Base-by-base conservation (phyloP, 495 filamentous ascomycete species). In the Xylaria palmicola region DNA sequence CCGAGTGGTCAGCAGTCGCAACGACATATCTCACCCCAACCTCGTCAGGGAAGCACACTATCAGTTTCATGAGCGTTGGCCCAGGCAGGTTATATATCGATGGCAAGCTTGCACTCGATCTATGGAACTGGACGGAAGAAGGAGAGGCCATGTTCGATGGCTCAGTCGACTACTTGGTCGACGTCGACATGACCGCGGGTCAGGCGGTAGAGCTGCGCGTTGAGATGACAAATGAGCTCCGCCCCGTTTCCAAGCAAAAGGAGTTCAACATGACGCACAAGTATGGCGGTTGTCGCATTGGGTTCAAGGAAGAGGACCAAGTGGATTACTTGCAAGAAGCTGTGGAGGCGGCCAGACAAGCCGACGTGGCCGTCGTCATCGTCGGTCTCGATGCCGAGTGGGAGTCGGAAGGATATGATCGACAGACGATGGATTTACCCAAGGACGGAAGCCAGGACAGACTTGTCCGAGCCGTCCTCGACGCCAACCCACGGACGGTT, bases 381-480 rank as follows among this genome's bases (percentile, higher is more conserved):
- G 89, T 90, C 20, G 92, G 92, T 3, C 79, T 95, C 13, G 90
- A 90, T 66, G 83, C 81, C 43, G 92, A 96, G 69, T 95, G 91
- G 91, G 91, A 95, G 70, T 90, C 88, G 17, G 92, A 95, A 60
- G 92, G 92, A 22, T 87, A 91, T 62, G 91, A 95, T 71, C 83
- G 90, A n/a, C 81, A 87, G 56, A 85, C 85, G 54, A 93, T 94
- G 90, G 87, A 91, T 63, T 81, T 95, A 9, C 91, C 91, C 5
- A 75, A 71, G 29, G 78, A 83, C 57, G 87, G 87, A 1, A 86
- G 84, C 66, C 90, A 88, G 68, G 90, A 96, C 68, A 82, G 86
- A 27, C 77, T 96, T 26, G 85, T 94, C 65, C 79, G 83, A 44
- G 84, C 83, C 13, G 85, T 94, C 2, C 76, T 90, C 7, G 76